phyloP scores from a whole-genome alignment of 176 grass and related monocot species.

The Hordeum vulgare region MorexV3_pseudomolecules_assembly NC_058518.1:394290369-394290868 shows the following conservation, averaged over 20 bases:
- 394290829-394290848: slow-evolving; percentile 33
- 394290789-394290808: slow-evolving; percentile 54
- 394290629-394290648: slow-evolving; percentile 35
- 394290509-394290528: slow-evolving; percentile 40
- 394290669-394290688: slow-evolving; percentile 63
- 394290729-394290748: slow-evolving; percentile 30
- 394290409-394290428: slow-evolving; percentile 44
- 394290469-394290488: slow-evolving; percentile 3
- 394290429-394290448: slow-evolving; percentile 46
- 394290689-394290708: slow-evolving; percentile 54
- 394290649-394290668: slow-evolving; percentile 4
- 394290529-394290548: slow-evolving; percentile 62
- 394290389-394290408: slow-evolving; percentile 43
- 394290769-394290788: slow-evolving; percentile 24
- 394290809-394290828: slow-evolving; percentile 42
- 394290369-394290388: slow-evolving; percentile 14
- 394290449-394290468: slow-evolving; percentile 37
- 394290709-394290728: slow-evolving; percentile 62
- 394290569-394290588: slow-evolving; percentile 35
- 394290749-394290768: neutral
- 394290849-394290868: slow-evolving; percentile 30
- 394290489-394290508: slow-evolving; percentile 54
- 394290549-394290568: slow-evolving; percentile 50
- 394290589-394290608: slow-evolving; percentile 29
- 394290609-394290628: slow-evolving; percentile 11